These are phyloP conservation scores for Fusarium tuaranense DNA, from an alignment of 2,329 filamentous ascomycete genomes.

Conservation along the genomic window DNA sequence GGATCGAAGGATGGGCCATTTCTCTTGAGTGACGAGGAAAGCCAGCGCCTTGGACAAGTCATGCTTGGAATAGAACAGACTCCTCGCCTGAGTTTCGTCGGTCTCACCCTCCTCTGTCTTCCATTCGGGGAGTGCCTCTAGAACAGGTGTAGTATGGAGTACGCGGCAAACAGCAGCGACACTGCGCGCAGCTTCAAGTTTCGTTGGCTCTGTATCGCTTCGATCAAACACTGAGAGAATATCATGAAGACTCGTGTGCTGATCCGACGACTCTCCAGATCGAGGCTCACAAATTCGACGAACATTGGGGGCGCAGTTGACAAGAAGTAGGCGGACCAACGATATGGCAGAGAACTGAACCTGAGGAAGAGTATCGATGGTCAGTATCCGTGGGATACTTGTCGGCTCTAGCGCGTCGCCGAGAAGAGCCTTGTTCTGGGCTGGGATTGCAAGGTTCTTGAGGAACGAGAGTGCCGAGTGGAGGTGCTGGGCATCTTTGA, in stretches of 20 bases:
- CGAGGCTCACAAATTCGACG: slow-evolving; percentile 59
- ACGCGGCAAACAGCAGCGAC: slow-evolving; percentile 65
- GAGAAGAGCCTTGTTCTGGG: slow-evolving; percentile 64
- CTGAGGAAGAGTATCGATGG: slow-evolving; percentile 62
- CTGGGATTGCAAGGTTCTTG: slow-evolving; percentile 72
- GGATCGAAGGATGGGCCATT: slow-evolving; percentile 69
- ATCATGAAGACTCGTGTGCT: slow-evolving; percentile 50
- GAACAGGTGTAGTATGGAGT: slow-evolving; percentile 58
- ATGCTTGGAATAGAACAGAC: slow-evolving; percentile 61
- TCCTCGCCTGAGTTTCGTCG: slow-evolving; percentile 19
- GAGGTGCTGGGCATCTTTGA: slow-evolving; percentile 63
- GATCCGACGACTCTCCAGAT: slow-evolving; percentile 32
- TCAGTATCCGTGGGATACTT: slow-evolving; percentile 66
- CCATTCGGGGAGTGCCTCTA: slow-evolving; percentile 50
- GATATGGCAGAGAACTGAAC: slow-evolving; percentile 71
- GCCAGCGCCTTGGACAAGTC: slow-evolving; percentile 57
- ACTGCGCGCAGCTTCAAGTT: slow-evolving; percentile 69
- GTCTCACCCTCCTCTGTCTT: slow-evolving; percentile 45
- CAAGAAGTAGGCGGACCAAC: slow-evolving; percentile 67
- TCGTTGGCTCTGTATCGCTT: slow-evolving; percentile 62
- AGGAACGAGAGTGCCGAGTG: slow-evolving; percentile 70
- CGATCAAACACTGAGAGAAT: slow-evolving; percentile 54
- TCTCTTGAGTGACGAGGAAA: slow-evolving; percentile 67
- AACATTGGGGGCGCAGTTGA: slow-evolving; percentile 65
- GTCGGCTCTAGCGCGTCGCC: slow-evolving; percentile 59